Percentiles rank a stretch among this genome's conserved stretches.
These are phyloP conservation scores for Penicillium samsonianum DNA, from an alignment of 495 filamentous ascomycete species.

Conservation along the genomic window DNA sequence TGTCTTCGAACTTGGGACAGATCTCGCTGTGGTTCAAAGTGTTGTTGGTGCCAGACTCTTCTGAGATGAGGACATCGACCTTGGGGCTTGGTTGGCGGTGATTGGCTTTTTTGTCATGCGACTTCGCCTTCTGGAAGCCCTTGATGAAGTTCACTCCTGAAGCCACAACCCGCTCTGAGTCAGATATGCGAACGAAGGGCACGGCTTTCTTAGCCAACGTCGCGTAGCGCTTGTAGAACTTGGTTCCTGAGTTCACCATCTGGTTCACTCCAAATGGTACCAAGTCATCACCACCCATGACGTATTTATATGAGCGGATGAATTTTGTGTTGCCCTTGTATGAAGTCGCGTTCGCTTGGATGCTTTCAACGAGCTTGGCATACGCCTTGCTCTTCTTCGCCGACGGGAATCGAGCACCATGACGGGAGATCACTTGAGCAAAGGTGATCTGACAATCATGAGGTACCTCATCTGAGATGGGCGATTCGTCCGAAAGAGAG, in stretches of 20 bases:
- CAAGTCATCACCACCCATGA: constrained; percentile 72
- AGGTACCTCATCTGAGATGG: constrained; percentile 58
- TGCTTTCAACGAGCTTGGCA: constrained; percentile 53
- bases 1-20: constrained; percentile 62
- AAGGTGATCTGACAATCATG: constrained; percentile 69
- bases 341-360: constrained; percentile 57
- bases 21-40: constrained; percentile 66
- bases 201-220: constrained; percentile 50
- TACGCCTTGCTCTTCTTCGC: constrained; percentile 59
- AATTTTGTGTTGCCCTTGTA: constrained; percentile 64
- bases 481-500: constrained; percentile 57
- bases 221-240: constrained; percentile 72
- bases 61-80: constrained; percentile 63
- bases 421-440: constrained; percentile 75
- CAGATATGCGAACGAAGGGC: constrained; percentile 74
- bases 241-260: constrained; percentile 70
- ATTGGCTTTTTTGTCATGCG: constrained; percentile 40
- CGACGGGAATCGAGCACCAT: constrained; percentile 83
- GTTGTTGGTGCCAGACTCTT: constrained; percentile 67
- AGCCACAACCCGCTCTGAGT: constrained; percentile 68
- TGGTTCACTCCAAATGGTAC: constrained; percentile 70
- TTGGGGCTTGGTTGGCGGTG: constrained; percentile 47
- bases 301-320: constrained; percentile 68
- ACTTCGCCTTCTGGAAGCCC: constrained; percentile 65
- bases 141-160: constrained; percentile 72